phyloP scores from a whole-genome alignment of 345 rosid genomes.

The Bruguiera sexangula region DNA sequence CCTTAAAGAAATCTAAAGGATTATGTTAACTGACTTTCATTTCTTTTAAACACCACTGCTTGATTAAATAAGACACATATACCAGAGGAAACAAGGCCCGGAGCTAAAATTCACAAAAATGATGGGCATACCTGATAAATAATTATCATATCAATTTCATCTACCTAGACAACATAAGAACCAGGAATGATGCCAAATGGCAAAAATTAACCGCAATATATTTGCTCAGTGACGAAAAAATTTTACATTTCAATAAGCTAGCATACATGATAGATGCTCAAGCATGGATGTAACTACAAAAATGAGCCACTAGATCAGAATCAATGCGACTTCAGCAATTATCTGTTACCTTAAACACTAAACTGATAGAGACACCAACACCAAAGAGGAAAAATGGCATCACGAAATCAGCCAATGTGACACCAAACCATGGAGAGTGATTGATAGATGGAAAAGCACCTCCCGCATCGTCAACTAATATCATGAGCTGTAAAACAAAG shows the following conservation, averaged over 20 bases:
- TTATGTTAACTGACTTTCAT: neutral
- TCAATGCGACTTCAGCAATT: neutral
- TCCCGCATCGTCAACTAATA: slow-evolving; percentile 61
- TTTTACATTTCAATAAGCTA: neutral
- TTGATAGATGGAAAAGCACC: slow-evolving; percentile 58
- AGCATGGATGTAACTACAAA: neutral
- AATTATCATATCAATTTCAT: too few species aligned
- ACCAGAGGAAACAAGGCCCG: neutral
- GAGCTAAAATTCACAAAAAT: neutral
- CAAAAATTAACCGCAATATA: neutral
- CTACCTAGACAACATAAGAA: neutral
- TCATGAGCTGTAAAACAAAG: slow-evolving; percentile 43
- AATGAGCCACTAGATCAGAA: too few species aligned
- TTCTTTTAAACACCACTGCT: neutral
- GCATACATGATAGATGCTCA: neutral
- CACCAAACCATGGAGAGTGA: slow-evolving; percentile 64
- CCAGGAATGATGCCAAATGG: neutral
- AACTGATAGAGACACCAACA: slow-evolving; percentile 49
- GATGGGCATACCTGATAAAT: too few species aligned
- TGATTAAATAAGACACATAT: neutral
- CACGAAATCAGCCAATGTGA: slow-evolving; percentile 56
- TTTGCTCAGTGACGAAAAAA: neutral
- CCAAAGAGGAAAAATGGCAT: slow-evolving; percentile 61
- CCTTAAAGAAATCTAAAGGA: neutral
- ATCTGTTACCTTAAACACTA: slow-evolving; percentile 41